These are phyloP conservation scores for Septoria linicola DNA, from an alignment of 2,329 filamentous ascomycete genomes.

Conservation along the genomic window DNA sequence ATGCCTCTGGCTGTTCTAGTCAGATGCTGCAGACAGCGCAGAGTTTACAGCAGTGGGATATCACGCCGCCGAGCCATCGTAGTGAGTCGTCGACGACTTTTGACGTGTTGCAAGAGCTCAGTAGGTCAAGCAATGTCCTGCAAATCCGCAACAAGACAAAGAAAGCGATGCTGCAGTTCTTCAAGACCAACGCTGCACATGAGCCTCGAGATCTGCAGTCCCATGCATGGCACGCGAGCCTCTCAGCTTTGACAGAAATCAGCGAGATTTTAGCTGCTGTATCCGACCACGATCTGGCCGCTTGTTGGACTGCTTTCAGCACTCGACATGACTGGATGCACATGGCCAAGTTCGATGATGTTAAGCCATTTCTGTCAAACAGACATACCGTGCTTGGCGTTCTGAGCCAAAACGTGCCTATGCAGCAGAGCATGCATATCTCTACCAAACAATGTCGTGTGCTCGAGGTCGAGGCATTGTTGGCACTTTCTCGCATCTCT, in stretches of 20 bases:
- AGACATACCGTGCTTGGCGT: constrained; percentile 80
- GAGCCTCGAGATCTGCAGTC: constrained; percentile 9
- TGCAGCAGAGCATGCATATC: constrained; percentile 62
- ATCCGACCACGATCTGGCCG: constrained; percentile 60
- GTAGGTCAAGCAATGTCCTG: constrained; percentile 22
- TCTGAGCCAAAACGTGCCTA: constrained; percentile 66
- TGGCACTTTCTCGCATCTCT: constrained; percentile 72
- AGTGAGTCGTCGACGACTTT: constrained; percentile 58
- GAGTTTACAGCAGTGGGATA: constrained; percentile 86
- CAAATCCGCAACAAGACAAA: constrained; percentile 17
- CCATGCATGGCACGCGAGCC: constrained; percentile 43
- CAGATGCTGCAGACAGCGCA: constrained; percentile 46
- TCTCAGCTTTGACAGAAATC: constrained; percentile 77
- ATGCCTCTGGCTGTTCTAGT: constrained; percentile 43
- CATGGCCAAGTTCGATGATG: constrained; percentile 65
- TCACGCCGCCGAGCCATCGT: constrained; percentile 66
- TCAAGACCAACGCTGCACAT: constrained; percentile 4
- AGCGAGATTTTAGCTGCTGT: constrained; percentile 70
- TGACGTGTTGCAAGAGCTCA: constrained; percentile 73
- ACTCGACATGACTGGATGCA: constrained; percentile 71
- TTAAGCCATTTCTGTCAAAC: constrained; percentile 77
- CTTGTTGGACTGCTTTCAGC: constrained; percentile 63
- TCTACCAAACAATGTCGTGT: constrained; percentile 64
- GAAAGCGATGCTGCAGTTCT: constrained; percentile 16
- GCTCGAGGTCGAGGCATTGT: constrained; percentile 72